Percentiles rank a stretch among this genome's conserved stretches.
phyloP scores from a whole-genome alignment of 305 asterid species.

The Solanum aculeatissimum region DNA sequence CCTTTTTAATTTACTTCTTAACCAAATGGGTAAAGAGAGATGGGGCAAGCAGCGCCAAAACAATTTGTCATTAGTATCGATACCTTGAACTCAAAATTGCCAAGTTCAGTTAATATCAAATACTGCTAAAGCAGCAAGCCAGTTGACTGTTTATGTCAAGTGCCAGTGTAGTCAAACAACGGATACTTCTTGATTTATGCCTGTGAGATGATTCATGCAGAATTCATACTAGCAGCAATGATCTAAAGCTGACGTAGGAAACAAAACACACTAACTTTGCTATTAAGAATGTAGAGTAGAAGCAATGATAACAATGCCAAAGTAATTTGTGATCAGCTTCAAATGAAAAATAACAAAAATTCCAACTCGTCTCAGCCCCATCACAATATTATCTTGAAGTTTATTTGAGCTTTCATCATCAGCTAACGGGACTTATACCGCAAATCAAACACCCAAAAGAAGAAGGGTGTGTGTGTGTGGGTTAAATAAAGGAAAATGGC shows the following conservation, averaged over 20 bases:
- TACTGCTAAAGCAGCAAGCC: not conserved
- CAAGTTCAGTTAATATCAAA: not conserved
- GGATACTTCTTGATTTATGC: not conserved
- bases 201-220: not conserved
- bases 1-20: not conserved
- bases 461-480: not conserved
- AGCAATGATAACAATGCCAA: not conserved
- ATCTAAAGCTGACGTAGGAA: not conserved
- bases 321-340: not conserved
- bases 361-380: not conserved
- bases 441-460: not conserved
- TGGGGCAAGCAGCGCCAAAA: not conserved
- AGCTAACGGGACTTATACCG: not conserved
- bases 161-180: not conserved
- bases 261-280: not conserved
- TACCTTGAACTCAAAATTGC: not conserved
- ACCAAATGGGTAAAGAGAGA: not conserved
- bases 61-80: not conserved
- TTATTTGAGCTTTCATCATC: not conserved
- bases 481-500: not conserved
- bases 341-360: not conserved
- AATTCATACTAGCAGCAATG: not conserved
- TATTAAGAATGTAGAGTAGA: not conserved
- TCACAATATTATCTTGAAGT: not conserved
- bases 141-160: not conserved